These are phyloP conservation scores for Solanum paucissectum DNA, from an alignment of 257 asterid genomes.

Conservation along the genomic window DNA sequence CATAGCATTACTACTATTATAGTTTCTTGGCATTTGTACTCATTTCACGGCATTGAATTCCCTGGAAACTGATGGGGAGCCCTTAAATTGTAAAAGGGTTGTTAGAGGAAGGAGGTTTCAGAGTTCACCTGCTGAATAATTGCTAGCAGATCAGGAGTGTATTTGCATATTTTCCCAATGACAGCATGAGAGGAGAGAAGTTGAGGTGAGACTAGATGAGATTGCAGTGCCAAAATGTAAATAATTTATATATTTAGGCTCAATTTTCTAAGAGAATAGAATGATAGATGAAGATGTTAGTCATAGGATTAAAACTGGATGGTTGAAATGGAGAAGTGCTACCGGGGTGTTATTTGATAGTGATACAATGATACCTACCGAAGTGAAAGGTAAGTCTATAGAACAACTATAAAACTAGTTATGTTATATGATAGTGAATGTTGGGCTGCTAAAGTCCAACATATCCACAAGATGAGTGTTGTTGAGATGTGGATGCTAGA, in stretches of 20 bases:
- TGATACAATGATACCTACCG: accelerated
- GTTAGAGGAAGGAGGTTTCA: not conserved
- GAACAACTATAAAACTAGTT: not conserved
- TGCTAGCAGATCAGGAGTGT: not conserved
- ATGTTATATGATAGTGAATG: not conserved
- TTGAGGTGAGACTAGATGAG: not conserved
- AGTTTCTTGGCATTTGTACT: not conserved
- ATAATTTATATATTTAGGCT: not conserved
- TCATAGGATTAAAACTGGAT: not conserved
- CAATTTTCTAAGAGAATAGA: not conserved
- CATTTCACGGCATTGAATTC: not conserved
- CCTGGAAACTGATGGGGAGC: not conserved
- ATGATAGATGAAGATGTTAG: not conserved
- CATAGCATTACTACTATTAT: not conserved
- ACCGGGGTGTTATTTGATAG: not conserved
- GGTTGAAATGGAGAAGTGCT: not conserved
- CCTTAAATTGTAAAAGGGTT: not conserved
- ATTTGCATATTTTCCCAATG: not conserved
- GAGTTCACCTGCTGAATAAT: not conserved
- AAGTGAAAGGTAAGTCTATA: not conserved
- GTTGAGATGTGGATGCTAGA: not conserved
- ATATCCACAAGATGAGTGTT: not conserved
- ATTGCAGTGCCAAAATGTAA: not conserved
- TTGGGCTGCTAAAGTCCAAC: not conserved
- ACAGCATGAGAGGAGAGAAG: not conserved